phyloP scores from a whole-genome alignment of 2,329 filamentous ascomycete species.

The Stagonosporopsis cucurbitacearum region DNA sequence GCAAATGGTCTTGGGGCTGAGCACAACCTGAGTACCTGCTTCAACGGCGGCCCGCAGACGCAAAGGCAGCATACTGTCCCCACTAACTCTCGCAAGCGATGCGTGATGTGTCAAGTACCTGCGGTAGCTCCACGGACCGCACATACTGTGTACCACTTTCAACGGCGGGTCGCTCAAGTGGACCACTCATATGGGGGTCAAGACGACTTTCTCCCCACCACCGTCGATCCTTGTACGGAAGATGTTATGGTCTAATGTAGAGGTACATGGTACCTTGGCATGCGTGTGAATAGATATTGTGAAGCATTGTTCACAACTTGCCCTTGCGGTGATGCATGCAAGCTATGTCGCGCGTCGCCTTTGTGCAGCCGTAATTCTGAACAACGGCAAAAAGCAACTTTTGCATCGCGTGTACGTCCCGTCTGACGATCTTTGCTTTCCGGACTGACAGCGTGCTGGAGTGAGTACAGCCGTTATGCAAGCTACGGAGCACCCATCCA shows the following conservation, averaged over 20 bases:
- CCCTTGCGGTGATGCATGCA: conserved; percentile 14
- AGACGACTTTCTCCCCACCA: background rate
- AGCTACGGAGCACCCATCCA: background rate
- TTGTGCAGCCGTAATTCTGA: conserved; percentile 5
- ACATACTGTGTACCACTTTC: conserved; percentile 13
- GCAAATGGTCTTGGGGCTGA: conserved; percentile 2
- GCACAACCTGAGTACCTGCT: conserved; percentile 15
- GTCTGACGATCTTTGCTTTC: conserved; percentile 2
- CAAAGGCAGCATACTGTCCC: background rate
- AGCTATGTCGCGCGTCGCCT: conserved; percentile 10
- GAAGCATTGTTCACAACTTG: conserved; percentile 9
- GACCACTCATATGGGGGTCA: conserved; percentile 5
- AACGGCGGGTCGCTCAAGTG: background rate
- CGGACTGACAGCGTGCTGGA: background rate
- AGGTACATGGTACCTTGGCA: conserved; percentile 3
- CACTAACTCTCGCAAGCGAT: background rate
- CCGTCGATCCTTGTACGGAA: conserved; percentile 4
- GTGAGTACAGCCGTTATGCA: conserved; percentile 2
- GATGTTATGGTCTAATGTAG: background rate
- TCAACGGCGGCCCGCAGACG: conserved; percentile 9
- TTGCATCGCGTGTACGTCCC: background rate
- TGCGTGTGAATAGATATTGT: background rate
- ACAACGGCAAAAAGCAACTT: background rate
- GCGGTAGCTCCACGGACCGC: conserved; percentile 14
- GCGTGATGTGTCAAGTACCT: conserved; percentile 13